Conservation (phyloP, 768 basidiomycete species). For the Leccinum rimulosum region DNA sequence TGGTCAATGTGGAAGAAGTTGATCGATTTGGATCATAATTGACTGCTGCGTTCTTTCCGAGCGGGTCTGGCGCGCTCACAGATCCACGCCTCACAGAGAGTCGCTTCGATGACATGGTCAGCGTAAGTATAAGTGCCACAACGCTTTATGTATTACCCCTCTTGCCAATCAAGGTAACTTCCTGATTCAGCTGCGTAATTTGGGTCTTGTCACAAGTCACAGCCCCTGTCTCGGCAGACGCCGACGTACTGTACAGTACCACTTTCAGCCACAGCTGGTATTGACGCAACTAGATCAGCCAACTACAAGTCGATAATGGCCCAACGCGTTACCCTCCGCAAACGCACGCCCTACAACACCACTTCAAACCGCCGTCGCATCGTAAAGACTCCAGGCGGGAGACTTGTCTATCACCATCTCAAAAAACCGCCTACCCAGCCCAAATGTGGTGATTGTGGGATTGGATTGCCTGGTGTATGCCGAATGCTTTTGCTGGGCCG, state of each 20-base stretch:
- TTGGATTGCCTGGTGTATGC: conserved; percentile 90
- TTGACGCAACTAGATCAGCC: not conserved
- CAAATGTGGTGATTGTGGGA: conserved; percentile 98
- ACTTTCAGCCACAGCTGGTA: conserved; percentile 19
- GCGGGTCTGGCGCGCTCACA: conserved; percentile 65
- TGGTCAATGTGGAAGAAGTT: conserved; percentile 65
- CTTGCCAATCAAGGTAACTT: not conserved
- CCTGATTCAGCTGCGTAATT: conserved; percentile 7
- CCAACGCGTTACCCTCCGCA: conserved; percentile 99
- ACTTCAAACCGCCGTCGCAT: conserved; percentile 92
- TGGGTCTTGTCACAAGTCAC: not conserved
- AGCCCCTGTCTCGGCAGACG: conserved; percentile 5
- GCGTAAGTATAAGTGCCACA: not conserved
- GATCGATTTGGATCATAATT: conserved; percentile 54
- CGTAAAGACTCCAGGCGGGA: conserved; percentile 98
- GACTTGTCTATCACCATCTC: conserved; percentile 96
- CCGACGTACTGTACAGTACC: conserved; percentile 24
- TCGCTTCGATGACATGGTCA: conserved; percentile 16
- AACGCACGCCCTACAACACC: conserved; percentile 98
- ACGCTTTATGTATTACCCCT: not conserved
- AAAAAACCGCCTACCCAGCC: conserved; percentile 90
- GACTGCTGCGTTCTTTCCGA: conserved; percentile 49
- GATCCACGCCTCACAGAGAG: conserved; percentile 67
- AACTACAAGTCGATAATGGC: conserved; percentile 58
- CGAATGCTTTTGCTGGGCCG: not conserved